These are phyloP conservation scores for Nigrospora sphaerica DNA, from an alignment of 2,329 filamentous ascomycete genomes.

Conservation along the genomic window DNA sequence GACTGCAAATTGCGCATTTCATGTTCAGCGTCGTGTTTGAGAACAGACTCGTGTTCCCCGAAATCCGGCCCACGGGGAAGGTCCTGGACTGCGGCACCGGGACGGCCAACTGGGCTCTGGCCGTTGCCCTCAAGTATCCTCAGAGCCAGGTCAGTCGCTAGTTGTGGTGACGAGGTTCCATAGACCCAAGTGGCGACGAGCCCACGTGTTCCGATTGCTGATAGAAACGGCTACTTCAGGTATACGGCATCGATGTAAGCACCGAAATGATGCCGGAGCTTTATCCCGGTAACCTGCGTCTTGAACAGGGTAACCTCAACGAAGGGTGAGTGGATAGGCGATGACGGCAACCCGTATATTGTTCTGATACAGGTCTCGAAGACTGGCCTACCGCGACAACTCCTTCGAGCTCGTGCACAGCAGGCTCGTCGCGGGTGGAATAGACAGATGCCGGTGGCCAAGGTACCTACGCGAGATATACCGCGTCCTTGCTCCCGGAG, in stretches of 20 bases:
- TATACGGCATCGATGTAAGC: slow-evolving; percentile 65
- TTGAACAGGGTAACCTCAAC: slow-evolving; percentile 70
- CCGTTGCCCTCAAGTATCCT: background rate
- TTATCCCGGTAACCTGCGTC: slow-evolving; percentile 50
- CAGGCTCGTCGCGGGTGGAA: slow-evolving; percentile 62
- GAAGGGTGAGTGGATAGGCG: slow-evolving; percentile 35
- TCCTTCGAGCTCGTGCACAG: slow-evolving; percentile 83
- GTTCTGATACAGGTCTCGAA: slow-evolving; percentile 9
- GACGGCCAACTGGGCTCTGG: slow-evolving; percentile 53
- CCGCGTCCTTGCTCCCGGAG: slow-evolving; percentile 63
- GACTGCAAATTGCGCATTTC: slow-evolving; percentile 55
- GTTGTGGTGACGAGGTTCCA: too few species aligned
- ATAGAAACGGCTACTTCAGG: slow-evolving; percentile 32
- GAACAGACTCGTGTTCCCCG: slow-evolving; percentile 62
- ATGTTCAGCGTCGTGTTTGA: slow-evolving; percentile 61
- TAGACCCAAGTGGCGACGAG: background rate
- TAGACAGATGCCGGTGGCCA: slow-evolving; percentile 66
- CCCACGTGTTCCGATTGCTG: too few species aligned
- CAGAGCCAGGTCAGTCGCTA: background rate
- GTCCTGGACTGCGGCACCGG: slow-evolving; percentile 70
- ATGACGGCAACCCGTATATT: slow-evolving; percentile 1
- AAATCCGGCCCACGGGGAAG: slow-evolving; percentile 46
- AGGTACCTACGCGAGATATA: slow-evolving; percentile 72
- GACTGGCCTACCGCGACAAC: slow-evolving; percentile 49
- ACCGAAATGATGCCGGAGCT: slow-evolving; percentile 50